Conservation (phyloP, 2,329 filamentous ascomycete genomes). For the Neofusicoccum umdonicola region DNA sequence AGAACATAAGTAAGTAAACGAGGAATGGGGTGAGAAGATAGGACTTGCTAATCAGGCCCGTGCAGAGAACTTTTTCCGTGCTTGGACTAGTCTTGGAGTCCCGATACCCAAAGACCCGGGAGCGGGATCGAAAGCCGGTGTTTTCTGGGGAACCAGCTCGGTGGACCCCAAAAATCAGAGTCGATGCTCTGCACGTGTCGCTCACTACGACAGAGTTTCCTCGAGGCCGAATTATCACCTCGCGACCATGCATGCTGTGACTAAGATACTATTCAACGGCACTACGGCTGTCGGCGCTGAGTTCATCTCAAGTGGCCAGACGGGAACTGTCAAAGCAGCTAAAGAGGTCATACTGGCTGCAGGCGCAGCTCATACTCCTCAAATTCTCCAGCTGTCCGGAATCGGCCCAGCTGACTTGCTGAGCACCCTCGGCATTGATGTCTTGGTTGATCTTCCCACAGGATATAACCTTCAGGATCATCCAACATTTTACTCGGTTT, state of each 20-base stretch:
- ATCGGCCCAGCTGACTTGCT: constrained; percentile 56
- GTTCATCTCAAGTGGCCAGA: constrained; percentile 15
- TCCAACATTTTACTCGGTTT: constrained; percentile 53
- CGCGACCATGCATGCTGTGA: constrained; percentile 23
- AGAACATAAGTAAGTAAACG: too few species aligned
- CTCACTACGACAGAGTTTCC: constrained; percentile 31
- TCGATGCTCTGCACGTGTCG: constrained; percentile 33
- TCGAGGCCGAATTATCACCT: constrained; percentile 34
- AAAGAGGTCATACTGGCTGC: constrained; percentile 47
- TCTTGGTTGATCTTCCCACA: constrained; percentile 59
- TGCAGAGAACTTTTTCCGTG: neutral
- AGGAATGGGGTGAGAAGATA: rapidly evolving
- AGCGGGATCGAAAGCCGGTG: neutral
- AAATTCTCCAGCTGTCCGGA: constrained; percentile 63
- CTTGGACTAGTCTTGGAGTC: neutral
- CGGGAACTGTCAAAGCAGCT: constrained; percentile 33
- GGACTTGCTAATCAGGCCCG: neutral
- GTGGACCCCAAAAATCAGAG: constrained; percentile 25
- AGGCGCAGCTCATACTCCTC: constrained; percentile 62
- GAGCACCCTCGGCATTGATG: constrained; percentile 50
- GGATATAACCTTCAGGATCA: constrained; percentile 65
- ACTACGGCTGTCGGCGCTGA: neutral
- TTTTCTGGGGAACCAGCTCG: neutral
- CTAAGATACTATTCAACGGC: constrained; percentile 23
- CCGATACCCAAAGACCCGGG: neutral